These are phyloP conservation scores for Rosa hybrid DNA, from an alignment of 331 rosid species.

Conservation along the genomic window DNA sequence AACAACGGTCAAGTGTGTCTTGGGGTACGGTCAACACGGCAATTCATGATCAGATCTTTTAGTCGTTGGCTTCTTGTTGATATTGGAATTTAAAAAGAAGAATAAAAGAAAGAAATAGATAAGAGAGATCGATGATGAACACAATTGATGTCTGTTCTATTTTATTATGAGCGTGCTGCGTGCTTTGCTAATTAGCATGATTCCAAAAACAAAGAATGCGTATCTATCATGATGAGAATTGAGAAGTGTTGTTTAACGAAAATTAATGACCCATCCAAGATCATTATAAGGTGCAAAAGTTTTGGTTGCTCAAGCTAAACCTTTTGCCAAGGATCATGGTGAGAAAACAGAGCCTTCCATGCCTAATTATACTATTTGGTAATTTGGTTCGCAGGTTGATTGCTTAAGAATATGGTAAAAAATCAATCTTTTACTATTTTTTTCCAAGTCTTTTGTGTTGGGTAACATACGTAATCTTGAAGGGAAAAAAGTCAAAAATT, in stretches of 20 bases:
- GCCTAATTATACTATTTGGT: background rate
- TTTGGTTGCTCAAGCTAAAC: background rate
- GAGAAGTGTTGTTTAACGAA: background rate
- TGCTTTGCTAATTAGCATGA: conserved; percentile 10
- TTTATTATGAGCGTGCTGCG: conserved; percentile 34
- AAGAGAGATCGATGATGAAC: background rate
- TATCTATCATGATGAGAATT: background rate
- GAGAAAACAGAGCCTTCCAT: background rate
- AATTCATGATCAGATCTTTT: background rate
- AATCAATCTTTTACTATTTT: no score
- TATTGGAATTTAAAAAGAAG: background rate
- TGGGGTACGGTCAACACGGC: conserved; percentile 9
- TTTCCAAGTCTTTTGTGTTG: no score
- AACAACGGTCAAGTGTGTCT: conserved; percentile 41
- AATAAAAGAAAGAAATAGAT: background rate
- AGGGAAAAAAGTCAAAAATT: no score
- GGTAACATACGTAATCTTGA: no score
- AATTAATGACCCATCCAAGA: background rate
- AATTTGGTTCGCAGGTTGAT: background rate
- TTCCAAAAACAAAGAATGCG: background rate
- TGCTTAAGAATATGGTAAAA: background rate
- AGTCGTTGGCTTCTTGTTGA: background rate
- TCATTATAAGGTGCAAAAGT: background rate
- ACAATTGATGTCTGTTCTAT: background rate
- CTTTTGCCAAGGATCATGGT: background rate